Conservation (phyloP, 768 basidiomycete genomes). For the Tubosaeta brunneosetosa region DNA sequence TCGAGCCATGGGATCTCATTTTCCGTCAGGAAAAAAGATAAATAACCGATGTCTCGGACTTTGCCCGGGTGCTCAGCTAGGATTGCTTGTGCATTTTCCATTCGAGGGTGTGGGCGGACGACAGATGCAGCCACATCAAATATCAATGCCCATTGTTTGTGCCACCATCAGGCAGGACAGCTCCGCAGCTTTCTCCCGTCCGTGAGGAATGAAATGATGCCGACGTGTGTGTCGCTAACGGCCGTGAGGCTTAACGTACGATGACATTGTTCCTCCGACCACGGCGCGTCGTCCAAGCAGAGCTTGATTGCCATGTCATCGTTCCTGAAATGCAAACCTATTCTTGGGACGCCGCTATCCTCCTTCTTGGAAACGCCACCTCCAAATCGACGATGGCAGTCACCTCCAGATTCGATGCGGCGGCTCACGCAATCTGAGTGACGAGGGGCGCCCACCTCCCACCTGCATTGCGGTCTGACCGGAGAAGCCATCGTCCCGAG, state of each 20-base stretch:
- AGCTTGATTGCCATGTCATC: slow-evolving; percentile 2
- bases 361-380: not conserved
- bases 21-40: not conserved
- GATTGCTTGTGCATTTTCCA: slow-evolving; percentile 5
- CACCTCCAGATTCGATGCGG: slow-evolving; percentile 1
- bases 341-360: not conserved
- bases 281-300: slow-evolving; percentile 3
- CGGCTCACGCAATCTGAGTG: slow-evolving; percentile 3
- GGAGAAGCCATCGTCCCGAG: not conserved
- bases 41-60: slow-evolving; percentile 3
- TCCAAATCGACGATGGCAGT: not conserved
- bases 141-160: not conserved
- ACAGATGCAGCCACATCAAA: slow-evolving; percentile 5
- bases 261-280: slow-evolving; percentile 14
- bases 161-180: slow-evolving; percentile 9
- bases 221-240: not conserved
- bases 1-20: slow-evolving; percentile 8
- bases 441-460: not conserved
- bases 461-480: not conserved
- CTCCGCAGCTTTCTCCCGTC: slow-evolving; percentile 15
- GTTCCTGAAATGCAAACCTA: slow-evolving; percentile 6
- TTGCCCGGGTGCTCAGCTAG: not conserved
- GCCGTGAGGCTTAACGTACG: slow-evolving; percentile 2
- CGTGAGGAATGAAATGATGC: not conserved
- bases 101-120: slow-evolving; percentile 11